phyloP scores from a whole-genome alignment of 1,139 yeast species.

The Suzukiozyma palmioleophila region DNA sequence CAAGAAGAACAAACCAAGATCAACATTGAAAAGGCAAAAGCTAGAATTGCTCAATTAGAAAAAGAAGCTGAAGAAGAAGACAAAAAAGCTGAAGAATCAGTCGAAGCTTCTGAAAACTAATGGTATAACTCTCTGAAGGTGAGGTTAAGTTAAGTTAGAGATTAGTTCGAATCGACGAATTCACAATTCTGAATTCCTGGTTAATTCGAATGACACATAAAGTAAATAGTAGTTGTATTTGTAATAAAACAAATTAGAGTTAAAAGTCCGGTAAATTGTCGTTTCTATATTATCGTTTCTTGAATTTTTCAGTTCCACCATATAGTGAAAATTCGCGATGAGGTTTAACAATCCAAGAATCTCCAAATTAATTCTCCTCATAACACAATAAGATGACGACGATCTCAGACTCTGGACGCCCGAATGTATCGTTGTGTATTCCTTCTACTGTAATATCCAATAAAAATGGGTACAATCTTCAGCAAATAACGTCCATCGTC shows the following conservation, averaged over 20 bases:
- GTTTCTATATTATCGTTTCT: not conserved
- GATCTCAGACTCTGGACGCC: not conserved
- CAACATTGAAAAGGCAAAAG: conserved; percentile 72
- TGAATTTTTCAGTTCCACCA: not conserved
- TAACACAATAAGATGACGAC: not conserved
- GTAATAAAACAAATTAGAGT: not conserved
- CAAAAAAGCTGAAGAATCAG: conserved; percentile 15
- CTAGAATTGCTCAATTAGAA: conserved; percentile 64
- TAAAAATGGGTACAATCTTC: conserved; percentile 56
- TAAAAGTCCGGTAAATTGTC: not conserved
- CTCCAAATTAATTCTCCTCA: no score
- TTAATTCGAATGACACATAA: conserved; percentile 6
- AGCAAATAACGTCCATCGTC: conserved; percentile 68
- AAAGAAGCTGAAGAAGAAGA: conserved; percentile 33
- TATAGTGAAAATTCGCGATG: conserved; percentile 1
- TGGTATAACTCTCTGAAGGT: conserved; percentile 7
- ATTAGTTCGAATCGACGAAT: conserved; percentile 8
- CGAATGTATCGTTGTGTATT: conserved; percentile 47
- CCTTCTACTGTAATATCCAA: conserved; percentile 55
- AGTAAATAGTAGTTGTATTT: conserved; percentile 13
- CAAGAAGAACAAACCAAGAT: conserved; percentile 81
- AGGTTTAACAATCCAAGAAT: not conserved
- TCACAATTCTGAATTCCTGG: not conserved
- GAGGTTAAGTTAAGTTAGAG: conserved; percentile 7
- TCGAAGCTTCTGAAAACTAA: no score